Evolutionary conservation across 2,329 filamentous ascomycete genomes (phyloP).

Genomic region (Acarospora socialis): DNA sequence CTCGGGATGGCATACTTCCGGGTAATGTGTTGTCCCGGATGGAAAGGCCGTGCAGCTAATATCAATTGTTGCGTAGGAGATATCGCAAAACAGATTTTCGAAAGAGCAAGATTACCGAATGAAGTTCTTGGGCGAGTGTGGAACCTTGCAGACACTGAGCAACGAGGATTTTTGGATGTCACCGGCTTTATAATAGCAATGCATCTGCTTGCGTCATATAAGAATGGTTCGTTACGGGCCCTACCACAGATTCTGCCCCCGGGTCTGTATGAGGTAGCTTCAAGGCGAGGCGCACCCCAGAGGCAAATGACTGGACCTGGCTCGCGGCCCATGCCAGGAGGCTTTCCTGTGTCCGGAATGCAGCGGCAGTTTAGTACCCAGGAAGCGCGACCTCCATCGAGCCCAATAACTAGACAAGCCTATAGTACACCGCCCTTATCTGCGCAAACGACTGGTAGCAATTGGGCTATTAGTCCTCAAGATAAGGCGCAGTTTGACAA

Average conservation of each 20-base stretch:
- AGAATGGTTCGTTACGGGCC: slow-evolving; percentile 63
- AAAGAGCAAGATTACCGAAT: slow-evolving; percentile 79
- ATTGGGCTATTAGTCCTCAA: slow-evolving; percentile 69
- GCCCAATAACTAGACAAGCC: slow-evolving; percentile 39
- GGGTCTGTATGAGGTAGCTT: slow-evolving; percentile 79
- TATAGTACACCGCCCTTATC: slow-evolving; percentile 36
- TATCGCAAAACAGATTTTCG: slow-evolving; percentile 84
- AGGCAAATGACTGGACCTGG: slow-evolving; percentile 33
- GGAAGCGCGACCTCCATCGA: slow-evolving; percentile 43
- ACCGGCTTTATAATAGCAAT: slow-evolving; percentile 97
- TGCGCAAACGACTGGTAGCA: slow-evolving; percentile 42
- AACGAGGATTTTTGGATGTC: slow-evolving; percentile 69
- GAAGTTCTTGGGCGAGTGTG: slow-evolving; percentile 89
- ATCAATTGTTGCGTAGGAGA: slow-evolving; percentile 42
- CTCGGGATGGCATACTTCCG: slow-evolving; percentile 62
- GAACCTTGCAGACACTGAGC: slow-evolving; percentile 87
- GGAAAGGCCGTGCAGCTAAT: neutral
- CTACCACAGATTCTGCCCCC: slow-evolving; percentile 71
- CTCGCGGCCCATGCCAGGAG: slow-evolving; percentile 33
- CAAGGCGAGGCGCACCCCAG: slow-evolving; percentile 45
- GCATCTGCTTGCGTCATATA: slow-evolving; percentile 88
- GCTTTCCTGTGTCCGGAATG: slow-evolving; percentile 50
- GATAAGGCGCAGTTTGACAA: slow-evolving; percentile 83
- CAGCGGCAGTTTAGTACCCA: slow-evolving; percentile 69
- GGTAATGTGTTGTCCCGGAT: no score